Evolutionary conservation across 2,329 filamentous ascomycete genomes (phyloP), one percentile per base, ranked within the genome.

Genomic region (Penicillium sp.): DNA sequence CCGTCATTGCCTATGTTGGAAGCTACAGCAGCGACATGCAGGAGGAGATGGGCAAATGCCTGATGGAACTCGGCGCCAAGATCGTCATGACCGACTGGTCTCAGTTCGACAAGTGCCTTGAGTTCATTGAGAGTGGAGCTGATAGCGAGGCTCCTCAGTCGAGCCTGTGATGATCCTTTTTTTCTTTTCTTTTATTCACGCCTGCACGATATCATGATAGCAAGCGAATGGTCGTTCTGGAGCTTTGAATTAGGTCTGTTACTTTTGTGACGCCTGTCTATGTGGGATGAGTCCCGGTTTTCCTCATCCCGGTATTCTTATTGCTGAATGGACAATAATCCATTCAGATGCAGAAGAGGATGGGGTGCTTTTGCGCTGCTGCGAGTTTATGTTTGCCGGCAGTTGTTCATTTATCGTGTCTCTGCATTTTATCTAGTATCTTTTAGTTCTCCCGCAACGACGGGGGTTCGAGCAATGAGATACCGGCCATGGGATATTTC

Each of bases 1-100:
- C 84, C 57, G 85, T 88, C 58, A 85, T 96, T 64, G 91, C 86
- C 50, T 96, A 96, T 73, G 88, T 94, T 28, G 91, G 91, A 34
- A 87, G 87, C 52, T 94, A 93, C 73, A 74, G 78, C 36, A 76
- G 77, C 16, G 79, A 79, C 33, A 81, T 87, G 73, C 76, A 81
- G 74, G 76, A 81, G 44, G 81, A 86, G 72, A 89, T 90, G 84
- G 79, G 80, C 56, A 78, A 83, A 65, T 70, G 79, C 28, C 71
- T 90, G 64, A 76, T 65, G 10, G 82, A 85, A 10, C 80, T 83
- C 1, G 87, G 86, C 13, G 85, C 83, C 49, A 77, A 79, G 54
- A 72, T 84, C 52, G 76, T 89, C 66, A 89, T 80, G 76, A 71
- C 66, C 42, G 60, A 79, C 47, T 80, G 77, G 77, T 63, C 65